A percentile compares a stretch with the other conserved stretches of the same genome.
These are phyloP conservation scores for Colletotrichum tropicale DNA, from an alignment of 2,329 filamentous ascomycete genomes.

Conservation along the genomic window DNA sequence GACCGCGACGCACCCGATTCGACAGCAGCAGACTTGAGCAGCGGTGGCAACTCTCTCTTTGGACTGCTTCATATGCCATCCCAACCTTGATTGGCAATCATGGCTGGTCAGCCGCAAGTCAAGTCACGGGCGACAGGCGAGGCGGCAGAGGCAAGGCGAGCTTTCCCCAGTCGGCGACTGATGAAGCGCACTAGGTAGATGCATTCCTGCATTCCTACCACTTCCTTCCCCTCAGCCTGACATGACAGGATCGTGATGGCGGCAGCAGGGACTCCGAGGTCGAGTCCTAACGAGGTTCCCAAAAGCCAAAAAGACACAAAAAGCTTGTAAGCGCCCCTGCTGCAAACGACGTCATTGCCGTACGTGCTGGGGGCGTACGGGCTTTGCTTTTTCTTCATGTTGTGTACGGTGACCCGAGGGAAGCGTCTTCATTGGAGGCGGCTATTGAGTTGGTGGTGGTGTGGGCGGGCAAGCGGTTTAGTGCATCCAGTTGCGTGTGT, in stretches of 20 bases:
- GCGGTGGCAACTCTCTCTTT: neutral
- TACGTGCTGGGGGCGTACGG: neutral
- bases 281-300: neutral
- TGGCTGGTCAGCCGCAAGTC: neutral
- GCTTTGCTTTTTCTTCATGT: neutral
- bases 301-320: neutral
- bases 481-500: neutral
- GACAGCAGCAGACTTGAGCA: neutral
- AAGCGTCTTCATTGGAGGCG: slow-evolving; percentile 6
- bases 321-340: neutral
- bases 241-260: neutral
- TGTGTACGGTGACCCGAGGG: neutral
- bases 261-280: neutral
- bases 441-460: neutral
- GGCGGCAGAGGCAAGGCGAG: neutral
- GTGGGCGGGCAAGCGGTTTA: neutral
- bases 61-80: neutral
- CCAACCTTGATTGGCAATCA: neutral
- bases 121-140: neutral
- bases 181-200: neutral
- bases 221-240: neutral
- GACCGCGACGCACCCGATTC: neutral
- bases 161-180: neutral
- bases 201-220: neutral
- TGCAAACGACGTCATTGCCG: slow-evolving; percentile 4